phyloP scores from a whole-genome alignment of 768 basidiomycete genomes.

The Auriscalpium microsporum region DNA sequence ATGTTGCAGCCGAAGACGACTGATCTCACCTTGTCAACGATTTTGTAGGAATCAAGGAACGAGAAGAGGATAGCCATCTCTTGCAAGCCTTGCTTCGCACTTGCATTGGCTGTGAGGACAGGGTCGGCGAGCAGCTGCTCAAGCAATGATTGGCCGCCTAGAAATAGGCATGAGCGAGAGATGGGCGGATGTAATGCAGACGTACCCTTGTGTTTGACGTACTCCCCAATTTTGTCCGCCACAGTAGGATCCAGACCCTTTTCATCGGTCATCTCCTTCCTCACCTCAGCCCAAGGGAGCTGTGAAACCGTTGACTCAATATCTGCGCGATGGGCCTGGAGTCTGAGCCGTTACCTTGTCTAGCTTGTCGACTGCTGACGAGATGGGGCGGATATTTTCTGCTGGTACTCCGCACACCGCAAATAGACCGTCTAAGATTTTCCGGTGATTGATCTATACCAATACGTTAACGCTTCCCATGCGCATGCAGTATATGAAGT shows the following conservation, averaged over 20 bases:
- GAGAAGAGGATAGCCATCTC: conserved; percentile 85
- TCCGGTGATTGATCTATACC: conserved; percentile 83
- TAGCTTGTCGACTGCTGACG: conserved; percentile 95
- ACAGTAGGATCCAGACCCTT: conserved; percentile 76
- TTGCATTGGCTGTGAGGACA: conserved; percentile 56
- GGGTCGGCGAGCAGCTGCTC: conserved; percentile 57
- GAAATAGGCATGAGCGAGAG: background rate
- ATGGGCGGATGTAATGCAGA: background rate
- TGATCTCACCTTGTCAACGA: conserved; percentile 61
- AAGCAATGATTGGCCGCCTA: conserved; percentile 75
- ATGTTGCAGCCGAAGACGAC: background rate
- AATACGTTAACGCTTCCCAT: background rate
- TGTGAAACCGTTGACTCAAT: conserved; percentile 21
- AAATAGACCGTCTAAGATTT: conserved; percentile 95
- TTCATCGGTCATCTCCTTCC: conserved; percentile 93
- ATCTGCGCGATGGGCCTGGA: background rate
- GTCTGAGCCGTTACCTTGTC: conserved; percentile 61
- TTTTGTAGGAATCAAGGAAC: conserved; percentile 72
- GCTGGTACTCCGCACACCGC: conserved; percentile 89
- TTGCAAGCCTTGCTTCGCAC: conserved; percentile 70
- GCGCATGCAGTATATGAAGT: background rate
- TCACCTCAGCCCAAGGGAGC: conserved; percentile 87
- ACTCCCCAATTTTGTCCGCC: conserved; percentile 94
- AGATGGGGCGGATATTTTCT: conserved; percentile 87
- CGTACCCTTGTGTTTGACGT: conserved; percentile 91